phyloP scores from a whole-genome alignment of 2,329 filamentous ascomycete genomes.

The Apiospora koreana region DNA sequence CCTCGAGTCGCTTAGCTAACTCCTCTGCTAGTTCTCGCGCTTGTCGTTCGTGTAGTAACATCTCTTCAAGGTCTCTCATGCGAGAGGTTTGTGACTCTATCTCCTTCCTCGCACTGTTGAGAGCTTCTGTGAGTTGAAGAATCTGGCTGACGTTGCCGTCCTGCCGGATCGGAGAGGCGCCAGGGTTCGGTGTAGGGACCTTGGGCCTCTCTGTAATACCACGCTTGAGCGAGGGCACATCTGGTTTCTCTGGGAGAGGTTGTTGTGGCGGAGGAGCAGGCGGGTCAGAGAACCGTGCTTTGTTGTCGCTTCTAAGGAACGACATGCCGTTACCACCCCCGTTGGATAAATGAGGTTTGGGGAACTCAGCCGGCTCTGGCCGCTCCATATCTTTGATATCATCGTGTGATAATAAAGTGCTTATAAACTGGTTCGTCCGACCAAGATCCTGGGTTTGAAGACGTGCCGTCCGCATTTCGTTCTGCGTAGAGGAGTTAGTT shows the following conservation, averaged over 20 bases:
- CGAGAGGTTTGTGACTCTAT: conserved; percentile 79
- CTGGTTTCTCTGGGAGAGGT: conserved; percentile 90
- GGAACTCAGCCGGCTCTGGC: conserved; percentile 45
- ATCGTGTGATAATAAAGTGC: conserved; percentile 74
- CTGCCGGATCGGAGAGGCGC: conserved; percentile 59
- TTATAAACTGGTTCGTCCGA: conserved; percentile 80
- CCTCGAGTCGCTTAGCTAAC: conserved; percentile 69
- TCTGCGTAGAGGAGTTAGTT: conserved; percentile 47
- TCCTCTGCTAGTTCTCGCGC: conserved; percentile 86
- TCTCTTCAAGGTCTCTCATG: conserved; percentile 78
- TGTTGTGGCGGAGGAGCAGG: conserved; percentile 92
- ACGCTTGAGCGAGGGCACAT: conserved; percentile 73
- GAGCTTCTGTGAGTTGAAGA: conserved; percentile 78
- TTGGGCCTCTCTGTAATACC: conserved; percentile 75
- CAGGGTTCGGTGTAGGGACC: conserved; percentile 42
- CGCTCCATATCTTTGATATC: conserved; percentile 61
- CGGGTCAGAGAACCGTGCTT: conserved; percentile 86
- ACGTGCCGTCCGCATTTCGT: conserved; percentile 86
- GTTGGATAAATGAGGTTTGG: conserved; percentile 51
- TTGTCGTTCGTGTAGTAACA: conserved; percentile 76
- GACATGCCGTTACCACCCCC: conserved; percentile 39
- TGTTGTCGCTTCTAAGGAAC: conserved; percentile 68
- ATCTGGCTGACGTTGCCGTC: conserved; percentile 69
- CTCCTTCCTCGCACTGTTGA: conserved; percentile 82
- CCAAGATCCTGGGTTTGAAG: conserved; percentile 85